phyloP scores from a whole-genome alignment of 805 yeast species.

The Dipodascus albidus region DNA sequence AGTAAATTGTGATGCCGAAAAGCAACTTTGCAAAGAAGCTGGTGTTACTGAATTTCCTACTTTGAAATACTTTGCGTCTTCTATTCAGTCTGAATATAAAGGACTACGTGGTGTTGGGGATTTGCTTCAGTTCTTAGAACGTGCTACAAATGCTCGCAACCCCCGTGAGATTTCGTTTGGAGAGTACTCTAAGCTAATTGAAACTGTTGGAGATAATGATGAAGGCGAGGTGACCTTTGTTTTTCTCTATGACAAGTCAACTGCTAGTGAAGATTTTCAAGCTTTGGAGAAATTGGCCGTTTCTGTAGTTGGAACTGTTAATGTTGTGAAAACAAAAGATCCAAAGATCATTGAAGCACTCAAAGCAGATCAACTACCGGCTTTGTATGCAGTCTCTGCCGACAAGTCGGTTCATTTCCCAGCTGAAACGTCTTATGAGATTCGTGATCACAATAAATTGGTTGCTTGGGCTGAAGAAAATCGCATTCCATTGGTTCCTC shows the following conservation, averaged over 20 bases:
- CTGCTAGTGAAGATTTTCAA: conserved; percentile 29
- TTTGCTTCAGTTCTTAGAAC: conserved; percentile 24
- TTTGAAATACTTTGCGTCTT: conserved; percentile 18
- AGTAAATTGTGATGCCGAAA: conserved; percentile 28
- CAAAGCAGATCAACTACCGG: conserved; percentile 21
- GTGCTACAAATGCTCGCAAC: conserved; percentile 20
- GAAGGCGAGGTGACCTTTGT: conserved; percentile 23
- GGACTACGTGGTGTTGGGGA: conserved; percentile 25
- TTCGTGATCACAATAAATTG: conserved; percentile 22
- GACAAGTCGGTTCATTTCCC: conserved; percentile 18
- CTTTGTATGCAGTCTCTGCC: conserved; percentile 21
- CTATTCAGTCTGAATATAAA: conserved; percentile 18
- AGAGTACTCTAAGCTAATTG: conserved; percentile 16
- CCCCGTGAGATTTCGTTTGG: conserved; percentile 15
- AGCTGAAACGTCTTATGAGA: conserved; percentile 23
- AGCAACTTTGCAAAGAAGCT: conserved; percentile 23
- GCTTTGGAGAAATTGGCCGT: conserved; percentile 25
- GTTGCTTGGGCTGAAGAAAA: conserved; percentile 22
- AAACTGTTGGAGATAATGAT: conserved; percentile 14
- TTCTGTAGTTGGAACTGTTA: conserved; percentile 23
- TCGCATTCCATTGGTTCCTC: conserved; percentile 28
- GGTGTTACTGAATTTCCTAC: conserved; percentile 22
- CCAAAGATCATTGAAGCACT: conserved; percentile 18
- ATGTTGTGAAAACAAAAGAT: conserved; percentile 21
- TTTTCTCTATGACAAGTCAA: conserved; percentile 29